Evolutionary conservation across 306 rosid genomes (phyloP), one percentile per base, ranked within the genome.

Genomic region (Alnus rubra): DNA sequence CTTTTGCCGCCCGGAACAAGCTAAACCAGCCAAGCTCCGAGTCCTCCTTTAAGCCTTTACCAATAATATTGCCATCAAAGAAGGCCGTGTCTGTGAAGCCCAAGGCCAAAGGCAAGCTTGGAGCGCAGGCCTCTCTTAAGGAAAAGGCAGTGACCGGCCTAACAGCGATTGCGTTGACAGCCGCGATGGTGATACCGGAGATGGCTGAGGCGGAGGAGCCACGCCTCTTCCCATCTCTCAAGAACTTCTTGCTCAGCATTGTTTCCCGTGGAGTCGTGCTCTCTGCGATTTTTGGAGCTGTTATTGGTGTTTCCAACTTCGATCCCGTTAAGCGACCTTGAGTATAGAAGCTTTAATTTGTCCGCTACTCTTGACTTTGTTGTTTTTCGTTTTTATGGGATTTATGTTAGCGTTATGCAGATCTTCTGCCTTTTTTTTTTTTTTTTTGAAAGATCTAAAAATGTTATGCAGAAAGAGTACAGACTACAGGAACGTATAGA

Each of bases 171-270:
- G 86, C 86, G 2, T 28, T 88, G 54, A 83, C 93, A 35, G 88
- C 90, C 4, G 84, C 90, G 47, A 76, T 92, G 90, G 83, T 90
- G 83, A 71, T 88, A 2, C 93, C 93, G 4, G 89, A 90, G 33
- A 85, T 87, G 81, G 94, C 93, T 42, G 83, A 90, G 77, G 97
- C 94, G 1, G 93, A 89, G 4, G 89, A 80, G 19, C 35, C 87
- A 35, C 90, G 80, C 0, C 47, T 92, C 10, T 75, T 88, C 3
- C 97, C 97, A 9, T 92, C 97, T 70, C 91, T 90, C 70, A 78
- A 87, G 39, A 92, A 88, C 88, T 90, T 92, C 70, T 74, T 92
- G 80, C 90, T 86, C 76, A 90, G 93, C 77, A 87, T 92, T 59
- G 86, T 77, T 1, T 88, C 92, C 35, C 93, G 94, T 23, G 94